Percentiles rank a stretch among this genome's conserved stretches.
phyloP scores from a whole-genome alignment of 1,284 basidiomycete genomes.

The Leccinum brunneo-olivaceum region DNA sequence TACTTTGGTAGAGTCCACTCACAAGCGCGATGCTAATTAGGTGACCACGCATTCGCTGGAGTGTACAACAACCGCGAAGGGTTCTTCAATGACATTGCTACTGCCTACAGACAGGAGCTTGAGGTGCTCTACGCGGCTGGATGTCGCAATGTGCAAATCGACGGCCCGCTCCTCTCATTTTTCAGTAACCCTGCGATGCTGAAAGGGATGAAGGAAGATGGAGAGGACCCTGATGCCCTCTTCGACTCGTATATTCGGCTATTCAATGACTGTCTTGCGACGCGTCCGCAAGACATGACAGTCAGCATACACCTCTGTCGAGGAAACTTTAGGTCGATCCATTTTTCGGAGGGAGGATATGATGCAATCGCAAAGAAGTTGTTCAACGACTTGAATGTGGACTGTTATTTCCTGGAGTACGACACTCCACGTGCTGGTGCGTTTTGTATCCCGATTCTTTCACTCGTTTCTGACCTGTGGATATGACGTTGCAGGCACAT shows the following conservation, averaged over 20 bases:
- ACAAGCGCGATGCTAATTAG: slow-evolving; percentile 6
- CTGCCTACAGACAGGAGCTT: slow-evolving; percentile 68
- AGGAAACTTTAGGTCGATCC: slow-evolving; percentile 65
- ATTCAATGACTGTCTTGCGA: slow-evolving; percentile 60
- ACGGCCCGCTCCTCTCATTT: slow-evolving; percentile 66
- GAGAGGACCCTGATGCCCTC: slow-evolving; percentile 55
- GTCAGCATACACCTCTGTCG: slow-evolving; percentile 73
- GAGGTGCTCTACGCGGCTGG: slow-evolving; percentile 66
- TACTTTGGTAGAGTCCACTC: too few relatives aligned
- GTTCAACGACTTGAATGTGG: slow-evolving; percentile 71
- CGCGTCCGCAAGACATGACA: slow-evolving; percentile 57
- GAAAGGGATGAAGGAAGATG: slow-evolving; percentile 53
- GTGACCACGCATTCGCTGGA: slow-evolving; percentile 18
- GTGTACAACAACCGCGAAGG: slow-evolving; percentile 40
- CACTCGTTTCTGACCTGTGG: background rate
- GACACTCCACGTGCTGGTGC: slow-evolving; percentile 69
- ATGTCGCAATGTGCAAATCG: slow-evolving; percentile 71
- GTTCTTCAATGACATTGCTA: slow-evolving; percentile 67
- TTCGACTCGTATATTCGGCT: slow-evolving; percentile 64
- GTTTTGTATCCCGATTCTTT: background rate
- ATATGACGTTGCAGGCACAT: slow-evolving; percentile 26
- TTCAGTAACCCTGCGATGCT: slow-evolving; percentile 62
- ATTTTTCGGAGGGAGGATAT: slow-evolving; percentile 73
- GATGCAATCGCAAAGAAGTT: slow-evolving; percentile 67
- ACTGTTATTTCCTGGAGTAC: slow-evolving; percentile 75